Evolutionary conservation across 805 yeast genomes (phyloP).

Genomic region (Barnettozyma botsteinii): DNA sequence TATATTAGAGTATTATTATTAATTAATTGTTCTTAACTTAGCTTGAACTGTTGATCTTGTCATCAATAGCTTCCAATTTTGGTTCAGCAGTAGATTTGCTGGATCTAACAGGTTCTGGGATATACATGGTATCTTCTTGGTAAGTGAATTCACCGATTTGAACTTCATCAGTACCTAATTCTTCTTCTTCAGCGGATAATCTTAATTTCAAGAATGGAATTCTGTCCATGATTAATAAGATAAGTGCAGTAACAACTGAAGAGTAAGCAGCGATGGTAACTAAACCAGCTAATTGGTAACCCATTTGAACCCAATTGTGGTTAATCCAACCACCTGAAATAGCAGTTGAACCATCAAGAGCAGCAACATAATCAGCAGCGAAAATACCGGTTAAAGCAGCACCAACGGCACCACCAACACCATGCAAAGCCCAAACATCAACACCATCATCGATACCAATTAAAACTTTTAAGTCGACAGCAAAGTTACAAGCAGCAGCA

Average conservation of each 20-base stretch:
- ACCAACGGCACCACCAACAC: slow-evolving; percentile 88
- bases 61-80: slow-evolving; percentile 28
- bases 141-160: slow-evolving; percentile 87
- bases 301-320: slow-evolving; percentile 76
- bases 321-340: slow-evolving; percentile 86
- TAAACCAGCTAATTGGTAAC: slow-evolving; percentile 80
- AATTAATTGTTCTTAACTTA: too few relatives aligned
- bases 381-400: slow-evolving; percentile 82
- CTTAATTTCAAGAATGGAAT: slow-evolving; percentile 78
- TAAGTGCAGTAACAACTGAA: slow-evolving; percentile 60
- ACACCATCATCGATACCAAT: slow-evolving; percentile 86
- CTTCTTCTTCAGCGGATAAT: slow-evolving; percentile 80
- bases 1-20: too few relatives aligned
- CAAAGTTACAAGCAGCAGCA: slow-evolving; percentile 73
- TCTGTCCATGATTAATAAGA: slow-evolving; percentile 61
- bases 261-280: slow-evolving; percentile 70
- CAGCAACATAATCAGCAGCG: slow-evolving; percentile 85
- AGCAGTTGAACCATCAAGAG: slow-evolving; percentile 61
- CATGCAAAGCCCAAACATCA: slow-evolving; percentile 90
- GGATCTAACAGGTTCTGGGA: slow-evolving; percentile 76
- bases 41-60: slow-evolving; percentile 21
- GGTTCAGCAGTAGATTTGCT: slow-evolving; percentile 29
- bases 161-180: slow-evolving; percentile 77
- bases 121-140: slow-evolving; percentile 55
- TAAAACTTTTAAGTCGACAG: slow-evolving; percentile 69